Percentiles rank a stretch among this genome's conserved stretches.
Evolutionary conservation across 768 basidiomycete species (phyloP).

Genomic region (Lactarius indigo): DNA sequence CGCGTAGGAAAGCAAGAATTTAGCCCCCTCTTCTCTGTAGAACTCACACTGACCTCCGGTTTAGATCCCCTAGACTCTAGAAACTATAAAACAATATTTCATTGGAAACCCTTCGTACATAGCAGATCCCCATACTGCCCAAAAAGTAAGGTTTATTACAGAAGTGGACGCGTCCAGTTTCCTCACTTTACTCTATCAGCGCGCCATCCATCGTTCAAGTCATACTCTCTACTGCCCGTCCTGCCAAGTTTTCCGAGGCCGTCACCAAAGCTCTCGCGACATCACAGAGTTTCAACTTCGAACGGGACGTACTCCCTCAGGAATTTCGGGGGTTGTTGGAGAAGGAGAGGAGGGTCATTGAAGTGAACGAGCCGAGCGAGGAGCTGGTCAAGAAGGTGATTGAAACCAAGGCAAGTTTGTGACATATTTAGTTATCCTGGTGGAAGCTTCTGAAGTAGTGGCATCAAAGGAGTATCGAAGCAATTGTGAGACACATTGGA

Average conservation of each 20-base stretch:
- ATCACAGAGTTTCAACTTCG: constrained; percentile 65
- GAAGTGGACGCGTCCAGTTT: background rate
- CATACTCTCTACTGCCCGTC: constrained; percentile 91
- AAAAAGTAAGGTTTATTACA: constrained; percentile 46
- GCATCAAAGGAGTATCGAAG: constrained; percentile 1
- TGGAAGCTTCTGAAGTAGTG: background rate
- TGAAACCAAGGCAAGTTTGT: constrained; percentile 33
- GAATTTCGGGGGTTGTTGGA: constrained; percentile 82
- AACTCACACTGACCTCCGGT: background rate
- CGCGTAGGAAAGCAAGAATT: background rate
- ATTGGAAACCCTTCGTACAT: constrained; percentile 63
- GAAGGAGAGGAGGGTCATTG: constrained; percentile 71
- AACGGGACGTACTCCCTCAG: constrained; percentile 72
- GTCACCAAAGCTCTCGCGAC: constrained; percentile 72
- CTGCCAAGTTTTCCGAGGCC: constrained; percentile 94
- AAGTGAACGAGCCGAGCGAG: constrained; percentile 65
- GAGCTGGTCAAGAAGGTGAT: constrained; percentile 78
- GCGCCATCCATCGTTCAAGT: constrained; percentile 55
- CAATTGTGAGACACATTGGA: background rate
- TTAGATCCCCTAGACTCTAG: too few relatives aligned
- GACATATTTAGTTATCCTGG: background rate
- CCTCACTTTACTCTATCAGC: constrained; percentile 34
- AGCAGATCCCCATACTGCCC: constrained; percentile 92
- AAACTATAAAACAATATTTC: constrained; percentile 71
- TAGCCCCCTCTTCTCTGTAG: background rate